Percentiles rank a stretch among this genome's conserved stretches.
These are phyloP conservation scores for Fomitopsis betulina DNA, from an alignment of 1,284 basidiomycete genomes.

Conservation along the genomic window DNA sequence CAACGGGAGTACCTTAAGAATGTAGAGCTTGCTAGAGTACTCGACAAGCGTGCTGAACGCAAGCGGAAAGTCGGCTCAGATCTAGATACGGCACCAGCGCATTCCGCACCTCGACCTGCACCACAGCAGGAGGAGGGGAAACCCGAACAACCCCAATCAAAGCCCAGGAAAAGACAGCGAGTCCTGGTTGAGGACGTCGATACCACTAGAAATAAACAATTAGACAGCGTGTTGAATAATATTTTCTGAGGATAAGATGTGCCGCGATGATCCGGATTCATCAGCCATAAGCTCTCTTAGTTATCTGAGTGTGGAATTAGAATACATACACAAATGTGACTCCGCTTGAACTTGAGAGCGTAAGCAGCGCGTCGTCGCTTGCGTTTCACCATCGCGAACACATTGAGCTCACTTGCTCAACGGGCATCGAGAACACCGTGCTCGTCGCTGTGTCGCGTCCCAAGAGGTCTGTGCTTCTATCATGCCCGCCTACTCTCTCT, in stretches of 20 bases:
- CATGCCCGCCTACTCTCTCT: constrained; percentile 73
- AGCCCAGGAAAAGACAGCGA: constrained; percentile 25
- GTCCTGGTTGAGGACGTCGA: constrained; percentile 19
- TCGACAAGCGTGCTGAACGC: constrained; percentile 81
- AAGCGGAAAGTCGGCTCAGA: constrained; percentile 36
- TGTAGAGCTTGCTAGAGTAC: constrained; percentile 90
- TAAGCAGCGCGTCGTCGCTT: constrained; percentile 14
- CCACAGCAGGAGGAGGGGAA: constrained; percentile 11
- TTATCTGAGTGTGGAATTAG: not conserved
- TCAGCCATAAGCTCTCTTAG: not conserved
- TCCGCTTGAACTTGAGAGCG: constrained; percentile 35
- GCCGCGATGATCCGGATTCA: not conserved
- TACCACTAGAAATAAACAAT: constrained; percentile 16
- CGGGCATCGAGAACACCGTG: constrained; percentile 49
- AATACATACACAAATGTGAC: not conserved
- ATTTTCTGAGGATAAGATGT: constrained; percentile 38
- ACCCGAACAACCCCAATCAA: constrained; percentile 35
- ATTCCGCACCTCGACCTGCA: constrained; percentile 2
- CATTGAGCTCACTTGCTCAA: constrained; percentile 41
- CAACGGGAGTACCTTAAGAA: constrained; percentile 93
- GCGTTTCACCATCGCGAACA: constrained; percentile 62
- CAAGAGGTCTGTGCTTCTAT: constrained; percentile 84
- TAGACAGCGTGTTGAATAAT: constrained; percentile 49
- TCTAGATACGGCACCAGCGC: not conserved
- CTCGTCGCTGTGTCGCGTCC: constrained; percentile 50